Base-by-base conservation (phyloP, 1,284 basidiomycete genomes). In the Trichosporon coremiiforme region DNA sequence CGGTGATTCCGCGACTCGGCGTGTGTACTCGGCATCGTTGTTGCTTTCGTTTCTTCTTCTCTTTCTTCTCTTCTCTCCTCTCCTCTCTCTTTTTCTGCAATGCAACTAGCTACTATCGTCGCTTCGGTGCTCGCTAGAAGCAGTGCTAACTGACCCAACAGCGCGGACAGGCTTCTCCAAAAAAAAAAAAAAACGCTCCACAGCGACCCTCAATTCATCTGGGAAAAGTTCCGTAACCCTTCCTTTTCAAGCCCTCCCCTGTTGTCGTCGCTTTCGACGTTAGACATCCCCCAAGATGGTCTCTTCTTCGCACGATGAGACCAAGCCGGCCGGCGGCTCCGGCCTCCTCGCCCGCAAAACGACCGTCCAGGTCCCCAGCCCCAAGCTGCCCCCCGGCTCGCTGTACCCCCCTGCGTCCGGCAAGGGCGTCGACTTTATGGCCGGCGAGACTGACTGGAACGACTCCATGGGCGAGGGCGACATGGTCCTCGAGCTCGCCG, bases 401-500 rank as follows among this genome's bases (percentile, higher is more conserved):
- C 75, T 84, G 45, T 79, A 80, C 77, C 82, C 81, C 5, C 83
- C 83, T 22, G 82, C 83, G 15, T 82, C 82, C 5, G 71, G 73
- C 64, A 75, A 75, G 38, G 83, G 83, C 47, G 77, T 84, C 69
- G 83, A 83, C 73, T 79, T 78, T 20, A 75, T 79, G 64, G 80
- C 78, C 20, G 72, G 73, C 71, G 76, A 74, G 35, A 75, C 73
- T 50, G 76, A 76, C 50, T 83, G 82, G 81, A 73, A 79, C 50
- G 79, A 82, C 64, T 66, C 69, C 45, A 78, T 82, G 75, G 82
- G 78, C 55, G 72, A 81, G 73, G 78, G 77, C 50, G 80, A 85
- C 76, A 87, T 87, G 85, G 89, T 98, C 65, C 87, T 99, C 71
- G 95, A 99, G 85, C 88, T 99, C 69, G 89, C 89, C 66, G 96